Base-by-base conservation (phyloP, 164 flowering plant species). In the Umbellularia californica region DNA sequence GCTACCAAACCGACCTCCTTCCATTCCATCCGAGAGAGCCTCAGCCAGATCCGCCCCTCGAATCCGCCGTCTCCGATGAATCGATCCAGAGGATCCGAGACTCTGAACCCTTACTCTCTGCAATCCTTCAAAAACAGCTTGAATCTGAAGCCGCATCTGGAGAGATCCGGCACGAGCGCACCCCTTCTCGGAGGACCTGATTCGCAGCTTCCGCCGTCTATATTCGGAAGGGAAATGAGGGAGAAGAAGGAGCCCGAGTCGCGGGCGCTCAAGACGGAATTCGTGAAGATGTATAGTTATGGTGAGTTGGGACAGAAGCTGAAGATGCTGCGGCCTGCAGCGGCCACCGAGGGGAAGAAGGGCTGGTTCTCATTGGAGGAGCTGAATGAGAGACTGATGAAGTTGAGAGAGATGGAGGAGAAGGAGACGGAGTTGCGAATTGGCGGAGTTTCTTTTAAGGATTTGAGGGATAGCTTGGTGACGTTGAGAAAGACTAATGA, bases 301-400 rank as follows among this genome's bases (percentile, higher is more conserved):
- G 75, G 12, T 1, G 91, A 92, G 28, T 76, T 94, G 81, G 98
- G 98, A 58, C 67, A 80, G 79, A 91, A 85, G 80, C 79, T 92
- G 79, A 77, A 73, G 76, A n/a, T 20, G 74, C 80, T 92, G 73
- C 83, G 95, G 82, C 88, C 96, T 2, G 22, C 14, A 1, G 69
- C 15, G 82, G 84, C 77, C 24, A 74, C 51, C 25, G 28, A 23
- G 20, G 71, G 70, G 66, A 76, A 66, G 66, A 81, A 77, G 68
- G 79, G 77, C 12, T 77, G 89, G 87, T 94, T 92, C 65, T 88
- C 96, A 0, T 27, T 94, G 67, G 67, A 2, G 68, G 98, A 92
- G 80, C 75, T 94, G 60, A 55, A 55, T 14, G 60, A 55, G 15
- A 52, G 58, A 84, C 72, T 94, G 68, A 75, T 24, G 68, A 88